Evolutionary conservation across 208 protist genomes (phyloP), one percentile per base, ranked within the genome.

Genomic region (Crithidia expoeki): DNA sequence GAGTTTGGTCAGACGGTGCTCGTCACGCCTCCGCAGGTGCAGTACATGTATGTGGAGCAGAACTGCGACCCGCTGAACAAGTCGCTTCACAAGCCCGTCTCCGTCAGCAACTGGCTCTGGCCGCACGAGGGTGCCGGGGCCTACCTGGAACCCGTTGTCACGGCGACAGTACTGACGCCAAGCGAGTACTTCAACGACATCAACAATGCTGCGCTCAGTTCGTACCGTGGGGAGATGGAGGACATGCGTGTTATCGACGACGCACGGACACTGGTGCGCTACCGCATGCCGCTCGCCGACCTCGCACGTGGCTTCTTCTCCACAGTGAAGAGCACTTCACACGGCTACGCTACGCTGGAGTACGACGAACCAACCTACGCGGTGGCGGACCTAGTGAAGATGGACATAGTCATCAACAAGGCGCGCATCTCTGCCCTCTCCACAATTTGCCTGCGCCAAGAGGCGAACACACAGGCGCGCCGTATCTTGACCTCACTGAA

Each of bases 271-370:
- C 10, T 90, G 44, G 76, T 87, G 61, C 80, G 80, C 11, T 99
- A 98, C 74, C 65, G 71, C 30, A 94, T 99, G 78, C 96, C 98
- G 1, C 81, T 99, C 4, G 80, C 84, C 19, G 98, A 99, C 73
- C 84, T 99, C 42, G 88, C 96, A 32, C 94, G 93, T 3, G 95
- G 98, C 59, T 99, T 99, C 82, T 98, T 97, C 84, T 87, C 93
- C 44, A 62, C 78, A 28, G 74, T 99, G 25, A 99, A 99, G 81
- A 90, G 86, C 49, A 60, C 85, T 21, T 95, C 92, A 14, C 85
- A 88, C 40, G 98, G 98, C 25, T 98, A 98, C 86, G 96, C 92
- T 19, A 95, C 88, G 21, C 86, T 99, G 4, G 97, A 99, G 63
- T 99, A 99, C 79, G 96, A 98, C 72, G 93, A 97, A 36, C 58